Conservation (phyloP, 106 monocot genomes). For the Vanilla planifolia region DNA sequence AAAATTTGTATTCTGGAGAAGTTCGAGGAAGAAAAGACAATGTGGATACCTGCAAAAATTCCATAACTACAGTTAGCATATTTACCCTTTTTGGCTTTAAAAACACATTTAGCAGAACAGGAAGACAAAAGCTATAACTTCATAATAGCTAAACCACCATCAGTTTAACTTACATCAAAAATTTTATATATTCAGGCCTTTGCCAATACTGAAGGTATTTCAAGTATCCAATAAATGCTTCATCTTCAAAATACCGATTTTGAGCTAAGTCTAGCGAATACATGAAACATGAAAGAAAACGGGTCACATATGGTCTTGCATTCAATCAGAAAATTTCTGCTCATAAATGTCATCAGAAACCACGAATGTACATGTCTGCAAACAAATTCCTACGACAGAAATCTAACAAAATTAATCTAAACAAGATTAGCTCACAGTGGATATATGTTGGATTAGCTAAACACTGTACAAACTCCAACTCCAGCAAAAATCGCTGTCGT, state of each 20-base stretch:
- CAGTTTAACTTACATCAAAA: constrained; percentile 64
- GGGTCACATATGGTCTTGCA: neutral
- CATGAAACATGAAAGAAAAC: constrained; percentile 1
- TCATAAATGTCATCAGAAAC: neutral
- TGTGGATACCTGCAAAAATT: constrained; percentile 81
- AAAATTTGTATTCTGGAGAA: constrained; percentile 89
- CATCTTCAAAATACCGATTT: constrained; percentile 96
- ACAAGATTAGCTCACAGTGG: constrained; percentile 43
- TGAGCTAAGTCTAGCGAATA: constrained; percentile 73
- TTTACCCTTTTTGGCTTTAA: too few relatives aligned
- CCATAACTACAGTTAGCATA: neutral
- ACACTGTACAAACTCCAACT: constrained; percentile 95
- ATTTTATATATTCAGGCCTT: constrained; percentile 80
- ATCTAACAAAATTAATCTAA: neutral
- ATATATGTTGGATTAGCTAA: constrained; percentile 94
- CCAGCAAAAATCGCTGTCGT: constrained; percentile 75
- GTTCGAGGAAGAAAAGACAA: constrained; percentile 98
- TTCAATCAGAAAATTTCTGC: neutral
- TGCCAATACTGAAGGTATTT: constrained; percentile 98
- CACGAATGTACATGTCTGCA: neutral
- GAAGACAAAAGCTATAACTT: neutral
- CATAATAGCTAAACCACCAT: neutral
- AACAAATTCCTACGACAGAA: neutral
- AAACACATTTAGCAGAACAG: too few relatives aligned
- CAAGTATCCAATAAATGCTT: constrained; percentile 95